Base-by-base conservation (phyloP, 106 monocot species). In the Dactylorhiza incarnata region DNA sequence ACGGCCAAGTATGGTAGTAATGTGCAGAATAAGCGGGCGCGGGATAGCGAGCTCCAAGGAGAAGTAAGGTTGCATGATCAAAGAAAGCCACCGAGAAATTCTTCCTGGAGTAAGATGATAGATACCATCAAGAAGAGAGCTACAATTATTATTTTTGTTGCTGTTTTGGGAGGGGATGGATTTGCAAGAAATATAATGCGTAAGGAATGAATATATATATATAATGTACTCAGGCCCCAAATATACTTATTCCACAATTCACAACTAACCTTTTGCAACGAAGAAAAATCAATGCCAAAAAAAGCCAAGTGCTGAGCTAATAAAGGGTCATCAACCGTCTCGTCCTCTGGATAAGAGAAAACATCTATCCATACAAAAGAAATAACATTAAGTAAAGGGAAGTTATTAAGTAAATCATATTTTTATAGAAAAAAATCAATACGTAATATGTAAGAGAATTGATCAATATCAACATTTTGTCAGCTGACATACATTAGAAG, bases 311-410 rank as follows among this genome's bases (percentile, higher is more conserved):
- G 97, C 47, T 99, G 87, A 77, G 97, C 94, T 81, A 99, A 82
- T 48, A 94, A 83, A 67, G 97, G 97, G 82, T 99, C 97, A 78
- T 91, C 97, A 69, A 99, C 94, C 20, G 84, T 91, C 45, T 91
- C 94, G 86, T 99, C 97, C 89, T 99, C 97, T 26, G 94, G 97
- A 74, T 99, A 99, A 29, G 97, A 99, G 82, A 84, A 99, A 89
- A 99, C 94, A 83, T 99, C 97, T 99, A 94, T 83, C 78, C 77
- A 82, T 84, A 74, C 84, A 79, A 58, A 83, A 80, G 15, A 77
- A 52, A 61, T 77, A 87, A 72, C 25, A 51, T 43, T 46, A 4
- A 69, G 69, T 15, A 45, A 69, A 68, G 43, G 14, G 7, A 26
- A 25, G 65, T 65, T 29, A 9, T 12, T 29, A 26, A 65, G 11